Percentiles rank a stretch among this genome's conserved stretches.
Evolutionary conservation across 2,329 filamentous ascomycete species (phyloP).

Genomic region (Aspergillus latus): DNA sequence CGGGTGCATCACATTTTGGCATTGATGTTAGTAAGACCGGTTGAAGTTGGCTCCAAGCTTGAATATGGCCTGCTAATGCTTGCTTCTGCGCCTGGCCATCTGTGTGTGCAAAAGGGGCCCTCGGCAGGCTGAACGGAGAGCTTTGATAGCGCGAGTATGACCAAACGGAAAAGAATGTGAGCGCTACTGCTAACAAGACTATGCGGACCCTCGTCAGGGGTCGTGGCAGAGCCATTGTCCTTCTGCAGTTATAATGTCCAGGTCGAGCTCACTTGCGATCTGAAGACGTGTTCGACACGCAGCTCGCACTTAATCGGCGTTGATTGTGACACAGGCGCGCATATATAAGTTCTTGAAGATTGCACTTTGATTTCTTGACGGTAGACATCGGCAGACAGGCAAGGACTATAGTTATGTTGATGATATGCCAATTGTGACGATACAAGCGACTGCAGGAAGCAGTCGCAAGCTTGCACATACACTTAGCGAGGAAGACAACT

Average conservation of each 20-base stretch:
- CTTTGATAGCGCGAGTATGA: slow-evolving; percentile 18
- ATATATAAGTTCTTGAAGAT: not conserved
- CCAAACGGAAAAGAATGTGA: slow-evolving; percentile 19
- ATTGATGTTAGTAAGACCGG: slow-evolving; percentile 31
- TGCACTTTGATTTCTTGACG: not conserved
- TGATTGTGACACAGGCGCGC: not conserved
- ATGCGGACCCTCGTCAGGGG: slow-evolving; percentile 20
- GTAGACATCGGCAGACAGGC: not conserved
- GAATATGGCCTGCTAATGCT: slow-evolving; percentile 22
- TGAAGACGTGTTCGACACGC: not conserved
- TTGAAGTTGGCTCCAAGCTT: slow-evolving; percentile 39
- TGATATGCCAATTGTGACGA: not conserved
- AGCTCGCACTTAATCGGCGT: not conserved
- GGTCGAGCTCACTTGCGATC: not conserved
- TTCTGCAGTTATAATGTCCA: not conserved
- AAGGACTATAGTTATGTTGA: not conserved
- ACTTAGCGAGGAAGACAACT: not conserved
- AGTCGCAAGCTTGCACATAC: not conserved
- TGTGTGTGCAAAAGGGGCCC: not conserved
- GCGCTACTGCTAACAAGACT: slow-evolving; percentile 19
- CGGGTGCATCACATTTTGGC: slow-evolving; percentile 31
- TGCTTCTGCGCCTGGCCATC: not conserved
- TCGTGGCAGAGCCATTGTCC: slow-evolving; percentile 19
- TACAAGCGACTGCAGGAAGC: not conserved
- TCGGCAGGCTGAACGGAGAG: slow-evolving; percentile 1